These are phyloP conservation scores for Amanita phalloides DNA, from an alignment of 768 basidiomycete genomes.

Conservation along the genomic window DNA sequence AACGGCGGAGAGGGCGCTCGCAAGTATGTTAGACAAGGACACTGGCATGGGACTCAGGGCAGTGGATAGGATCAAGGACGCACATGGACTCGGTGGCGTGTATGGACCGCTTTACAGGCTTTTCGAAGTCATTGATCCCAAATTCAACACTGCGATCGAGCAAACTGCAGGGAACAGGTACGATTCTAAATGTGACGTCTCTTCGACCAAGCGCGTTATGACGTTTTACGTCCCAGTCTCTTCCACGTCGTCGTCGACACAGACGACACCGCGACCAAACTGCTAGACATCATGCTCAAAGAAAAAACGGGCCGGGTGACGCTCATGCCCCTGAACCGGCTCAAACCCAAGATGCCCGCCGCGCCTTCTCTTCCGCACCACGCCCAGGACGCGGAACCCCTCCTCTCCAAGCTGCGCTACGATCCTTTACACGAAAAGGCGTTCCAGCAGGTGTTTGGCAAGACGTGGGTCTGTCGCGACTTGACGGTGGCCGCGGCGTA, in stretches of 20 bases:
- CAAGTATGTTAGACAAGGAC: constrained; percentile 98
- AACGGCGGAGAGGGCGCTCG: constrained; percentile 66
- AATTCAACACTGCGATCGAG: constrained; percentile 89
- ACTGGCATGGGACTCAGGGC: constrained; percentile 83
- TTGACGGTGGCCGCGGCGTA: constrained; percentile 89
- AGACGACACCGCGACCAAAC: constrained; percentile 84
- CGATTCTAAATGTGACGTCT: neutral
- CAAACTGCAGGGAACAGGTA: constrained; percentile 94
- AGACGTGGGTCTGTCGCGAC: constrained; percentile 92
- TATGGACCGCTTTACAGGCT: constrained; percentile 92
- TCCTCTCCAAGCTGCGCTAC: constrained; percentile 75
- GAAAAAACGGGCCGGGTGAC: constrained; percentile 94
- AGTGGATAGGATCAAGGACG: constrained; percentile 73
- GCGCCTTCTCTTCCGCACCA: constrained; percentile 44
- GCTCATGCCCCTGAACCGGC: constrained; percentile 95
- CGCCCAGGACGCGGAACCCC: constrained; percentile 69
- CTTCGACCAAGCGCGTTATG: constrained; percentile 4
- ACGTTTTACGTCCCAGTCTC: constrained; percentile 27
- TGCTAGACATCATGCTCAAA: constrained; percentile 90
- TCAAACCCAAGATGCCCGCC: constrained; percentile 50
- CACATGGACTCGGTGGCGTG: constrained; percentile 69
- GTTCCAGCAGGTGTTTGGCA: constrained; percentile 95
- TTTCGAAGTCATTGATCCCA: constrained; percentile 80
- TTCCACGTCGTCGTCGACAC: constrained; percentile 97
- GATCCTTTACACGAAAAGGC: constrained; percentile 66